Percentiles rank a stretch among this genome's conserved stretches.
Conservation (phyloP, 352 stramenopile species). For the Aphanomyces stellatus region DNA sequence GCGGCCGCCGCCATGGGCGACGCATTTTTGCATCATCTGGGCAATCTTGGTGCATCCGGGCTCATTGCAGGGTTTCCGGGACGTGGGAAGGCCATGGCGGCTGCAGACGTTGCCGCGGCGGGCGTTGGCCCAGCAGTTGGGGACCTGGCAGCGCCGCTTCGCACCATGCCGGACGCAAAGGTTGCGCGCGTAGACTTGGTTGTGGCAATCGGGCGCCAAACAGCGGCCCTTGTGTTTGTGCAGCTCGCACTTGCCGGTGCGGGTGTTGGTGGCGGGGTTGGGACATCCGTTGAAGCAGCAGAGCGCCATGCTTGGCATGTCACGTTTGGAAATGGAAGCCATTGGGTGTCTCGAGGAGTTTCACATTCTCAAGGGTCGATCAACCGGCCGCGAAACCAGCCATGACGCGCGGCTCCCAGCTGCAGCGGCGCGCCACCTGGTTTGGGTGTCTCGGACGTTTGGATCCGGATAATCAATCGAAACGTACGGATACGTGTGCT, state of each 20-base stretch:
- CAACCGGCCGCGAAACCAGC: too few relatives aligned
- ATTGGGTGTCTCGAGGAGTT: neutral
- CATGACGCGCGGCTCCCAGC: too few relatives aligned
- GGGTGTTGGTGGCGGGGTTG: neutral
- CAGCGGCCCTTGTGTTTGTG: constrained; percentile 4
- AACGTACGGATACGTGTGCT: too few relatives aligned
- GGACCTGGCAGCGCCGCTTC: neutral
- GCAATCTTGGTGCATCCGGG: constrained; percentile 3
- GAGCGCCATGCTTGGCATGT: neutral
- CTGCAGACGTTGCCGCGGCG: neutral
- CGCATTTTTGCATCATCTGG: neutral
- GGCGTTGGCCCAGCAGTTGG: constrained; percentile 1
- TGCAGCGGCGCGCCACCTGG: too few relatives aligned
- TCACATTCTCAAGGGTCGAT: too few relatives aligned
- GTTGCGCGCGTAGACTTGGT: constrained; percentile 15
- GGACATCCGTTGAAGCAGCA: constrained; percentile 16
- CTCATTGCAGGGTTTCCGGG: neutral
- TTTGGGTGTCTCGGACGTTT: too few relatives aligned
- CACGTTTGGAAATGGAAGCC: neutral
- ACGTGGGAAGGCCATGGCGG: neutral
- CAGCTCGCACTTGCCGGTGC: neutral
- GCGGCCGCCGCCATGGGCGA: constrained; percentile 4
- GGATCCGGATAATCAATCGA: too few relatives aligned
- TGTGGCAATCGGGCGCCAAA: neutral
- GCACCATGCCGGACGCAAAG: constrained; percentile 12